Evolutionary conservation across 331 rosid species (phyloP), one percentile per base, ranked within the genome.

Genomic region (Quercus lobata): DNA sequence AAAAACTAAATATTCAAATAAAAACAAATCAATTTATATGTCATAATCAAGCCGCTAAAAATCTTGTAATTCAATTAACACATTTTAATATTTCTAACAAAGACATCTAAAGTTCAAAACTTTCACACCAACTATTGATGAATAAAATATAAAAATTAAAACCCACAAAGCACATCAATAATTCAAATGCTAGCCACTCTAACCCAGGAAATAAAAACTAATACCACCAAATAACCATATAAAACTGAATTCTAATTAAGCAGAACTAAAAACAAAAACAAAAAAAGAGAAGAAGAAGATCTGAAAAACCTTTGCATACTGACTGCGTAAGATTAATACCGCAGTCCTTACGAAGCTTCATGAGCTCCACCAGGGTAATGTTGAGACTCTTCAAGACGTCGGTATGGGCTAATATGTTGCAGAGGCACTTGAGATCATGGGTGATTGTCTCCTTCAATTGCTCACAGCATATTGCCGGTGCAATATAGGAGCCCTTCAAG

Each of bases 281-380:
- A 19, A 10, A 60, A 0, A 1, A 60, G 18, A 30, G 6, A 2
- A n/a, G 30, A 19, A 62, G 9, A 17, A 16, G 58, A 2, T 25
- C 32, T 2, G 46, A 17, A 25, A 37, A 63, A 85, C 92, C 85
- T 30, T 66, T 61, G 82, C 97, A 92, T 1, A 16, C n/a, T 10
- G 87, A 76, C 10, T 57, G 1, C 54, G 87, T 80, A 63, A 30
- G 69, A 9, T 72, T 1, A 4, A 78, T 41, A 57, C 83, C 92
- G 70, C 95, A 92, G 12, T 91, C 88, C 37, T 44, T 53, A 1
- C 89, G 86, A 30, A 90, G 91, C 80, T 82, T 82, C 87, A 86
- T 22, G 6, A 80, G 65, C 3, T 87, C 81, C 0, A 71, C 87
- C 86, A 77, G 79, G 16, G 91, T 46, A 4, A 75, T n/a, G 10